phyloP scores from a whole-genome alignment of 164 flowering plant species.

The Chimonanthus salicifolius region DNA sequence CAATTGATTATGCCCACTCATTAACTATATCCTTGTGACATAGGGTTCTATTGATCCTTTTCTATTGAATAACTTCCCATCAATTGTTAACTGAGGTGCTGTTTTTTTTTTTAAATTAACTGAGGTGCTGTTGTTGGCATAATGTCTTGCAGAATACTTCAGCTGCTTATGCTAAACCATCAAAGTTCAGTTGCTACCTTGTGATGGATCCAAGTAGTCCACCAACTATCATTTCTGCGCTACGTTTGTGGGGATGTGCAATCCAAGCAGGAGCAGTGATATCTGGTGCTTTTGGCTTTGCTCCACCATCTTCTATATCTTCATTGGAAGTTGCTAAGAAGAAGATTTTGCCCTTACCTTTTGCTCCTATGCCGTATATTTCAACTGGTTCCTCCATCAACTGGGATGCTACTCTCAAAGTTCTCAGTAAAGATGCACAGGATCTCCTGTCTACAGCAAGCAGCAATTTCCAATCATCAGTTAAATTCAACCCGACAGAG shows the following conservation, averaged over 20 bases:
- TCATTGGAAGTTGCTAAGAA: slow-evolving; percentile 24
- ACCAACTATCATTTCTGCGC: slow-evolving; percentile 48
- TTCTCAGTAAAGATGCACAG: slow-evolving; percentile 29
- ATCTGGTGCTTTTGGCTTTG: slow-evolving; percentile 63
- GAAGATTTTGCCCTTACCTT: slow-evolving; percentile 63
- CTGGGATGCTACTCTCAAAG: slow-evolving; percentile 42
- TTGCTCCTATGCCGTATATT: slow-evolving; percentile 50
- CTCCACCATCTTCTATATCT: slow-evolving; percentile 21
- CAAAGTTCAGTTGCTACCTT: slow-evolving; percentile 60
- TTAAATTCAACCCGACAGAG: slow-evolving; percentile 46
- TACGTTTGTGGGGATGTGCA: slow-evolving; percentile 87
- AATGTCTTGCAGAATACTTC: slow-evolving; percentile 57
- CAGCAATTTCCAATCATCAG: slow-evolving; percentile 23
- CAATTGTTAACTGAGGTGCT: not conserved
- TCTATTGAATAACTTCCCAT: not conserved
- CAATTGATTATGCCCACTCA: not conserved
- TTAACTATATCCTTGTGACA: not conserved
- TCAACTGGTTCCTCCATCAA: slow-evolving; percentile 30
- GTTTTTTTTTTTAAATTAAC: not conserved
- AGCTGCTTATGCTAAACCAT: slow-evolving; percentile 49
- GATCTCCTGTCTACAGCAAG: slow-evolving; percentile 35
- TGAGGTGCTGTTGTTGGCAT: slow-evolving; percentile 5
- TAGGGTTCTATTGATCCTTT: not conserved
- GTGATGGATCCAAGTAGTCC: slow-evolving; percentile 52
- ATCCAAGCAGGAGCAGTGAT: slow-evolving; percentile 81